Conservation (phyloP, 768 basidiomycete species). For the Mycena belliarum region DNA sequence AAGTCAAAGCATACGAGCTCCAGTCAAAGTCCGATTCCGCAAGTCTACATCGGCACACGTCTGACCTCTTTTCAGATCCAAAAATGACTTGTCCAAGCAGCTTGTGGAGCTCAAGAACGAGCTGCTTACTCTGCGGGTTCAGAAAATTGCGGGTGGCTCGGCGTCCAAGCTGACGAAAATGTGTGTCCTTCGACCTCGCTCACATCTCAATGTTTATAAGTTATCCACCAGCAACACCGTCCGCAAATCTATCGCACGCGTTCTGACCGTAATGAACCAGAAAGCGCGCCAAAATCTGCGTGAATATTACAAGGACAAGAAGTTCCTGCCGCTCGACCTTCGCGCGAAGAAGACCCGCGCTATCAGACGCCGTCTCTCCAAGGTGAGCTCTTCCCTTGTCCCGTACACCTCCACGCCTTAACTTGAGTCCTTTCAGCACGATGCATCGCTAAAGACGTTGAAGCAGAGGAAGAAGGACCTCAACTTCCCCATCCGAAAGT, state of each 20-base stretch:
- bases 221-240: slow-evolving; percentile 75
- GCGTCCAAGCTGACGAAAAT: slow-evolving; percentile 97
- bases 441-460: slow-evolving; percentile 82
- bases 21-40: slow-evolving; percentile 78
- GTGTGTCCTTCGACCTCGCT: slow-evolving; percentile 49
- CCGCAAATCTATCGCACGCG: slow-evolving; percentile 98
- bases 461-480: slow-evolving; percentile 93
- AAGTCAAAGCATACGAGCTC: slow-evolving; percentile 96
- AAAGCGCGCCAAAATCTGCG: slow-evolving; percentile 96
- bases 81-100: slow-evolving; percentile 95
- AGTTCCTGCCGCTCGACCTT: slow-evolving; percentile 95
- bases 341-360: slow-evolving; percentile 98
- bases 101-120: slow-evolving; percentile 93
- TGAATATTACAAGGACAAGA: slow-evolving; percentile 98
- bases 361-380: slow-evolving; percentile 92
- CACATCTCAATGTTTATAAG: background rate
- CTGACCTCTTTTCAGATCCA: slow-evolving; percentile 61
- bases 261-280: slow-evolving; percentile 97
- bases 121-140: slow-evolving; percentile 90
- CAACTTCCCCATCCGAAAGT: slow-evolving; percentile 94
- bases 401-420: background rate
- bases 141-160: slow-evolving; percentile 96
- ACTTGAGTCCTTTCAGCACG: slow-evolving; percentile 54
- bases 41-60: background rate
- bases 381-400: slow-evolving; percentile 49